phyloP scores from a whole-genome alignment of 2,329 filamentous ascomycete genomes.

The Fusarium algeriense region DNA sequence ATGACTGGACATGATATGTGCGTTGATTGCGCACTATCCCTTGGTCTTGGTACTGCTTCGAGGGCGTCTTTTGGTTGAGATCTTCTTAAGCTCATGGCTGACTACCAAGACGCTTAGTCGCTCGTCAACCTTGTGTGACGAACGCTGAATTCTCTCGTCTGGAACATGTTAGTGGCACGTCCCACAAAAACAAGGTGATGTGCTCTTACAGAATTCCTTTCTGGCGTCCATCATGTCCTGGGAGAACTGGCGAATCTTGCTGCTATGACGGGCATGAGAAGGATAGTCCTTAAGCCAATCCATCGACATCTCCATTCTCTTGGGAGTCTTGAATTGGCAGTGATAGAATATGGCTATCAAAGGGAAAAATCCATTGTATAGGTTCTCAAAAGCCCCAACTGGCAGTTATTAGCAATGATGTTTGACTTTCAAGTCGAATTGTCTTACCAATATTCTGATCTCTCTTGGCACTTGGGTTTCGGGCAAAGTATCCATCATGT shows the following conservation, averaged over 20 bases:
- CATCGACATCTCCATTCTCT: constrained; percentile 55
- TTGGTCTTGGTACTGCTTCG: constrained; percentile 47
- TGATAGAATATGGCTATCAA: constrained; percentile 56
- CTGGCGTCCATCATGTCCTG: constrained; percentile 52
- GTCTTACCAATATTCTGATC: constrained; percentile 44
- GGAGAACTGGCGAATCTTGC: constrained; percentile 46
- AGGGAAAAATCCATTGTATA: constrained; percentile 54
- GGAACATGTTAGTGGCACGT: constrained; percentile 33
- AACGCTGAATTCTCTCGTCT: constrained; percentile 52
- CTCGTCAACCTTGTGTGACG: constrained; percentile 50
- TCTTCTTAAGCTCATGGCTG: constrained; percentile 56
- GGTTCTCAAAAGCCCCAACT: constrained; percentile 45
- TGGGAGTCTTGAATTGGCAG: constrained; percentile 57
- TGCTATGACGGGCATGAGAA: constrained; percentile 43
- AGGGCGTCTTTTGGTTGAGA: constrained; percentile 51
- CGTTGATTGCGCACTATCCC: constrained; percentile 37
- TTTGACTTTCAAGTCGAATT: not conserved
- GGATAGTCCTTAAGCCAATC: constrained; percentile 54
- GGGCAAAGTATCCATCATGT: constrained; percentile 48
- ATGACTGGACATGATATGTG: constrained; percentile 32
- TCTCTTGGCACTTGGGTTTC: constrained; percentile 38
- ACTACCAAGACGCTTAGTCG: constrained; percentile 53
- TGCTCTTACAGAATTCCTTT: constrained; percentile 53
- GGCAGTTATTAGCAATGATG: constrained; percentile 17
- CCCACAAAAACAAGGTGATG: not conserved